These are phyloP conservation scores for Pestalotiopsis sp. DNA, from an alignment of 2,329 filamentous ascomycete genomes.

Conservation along the genomic window DNA sequence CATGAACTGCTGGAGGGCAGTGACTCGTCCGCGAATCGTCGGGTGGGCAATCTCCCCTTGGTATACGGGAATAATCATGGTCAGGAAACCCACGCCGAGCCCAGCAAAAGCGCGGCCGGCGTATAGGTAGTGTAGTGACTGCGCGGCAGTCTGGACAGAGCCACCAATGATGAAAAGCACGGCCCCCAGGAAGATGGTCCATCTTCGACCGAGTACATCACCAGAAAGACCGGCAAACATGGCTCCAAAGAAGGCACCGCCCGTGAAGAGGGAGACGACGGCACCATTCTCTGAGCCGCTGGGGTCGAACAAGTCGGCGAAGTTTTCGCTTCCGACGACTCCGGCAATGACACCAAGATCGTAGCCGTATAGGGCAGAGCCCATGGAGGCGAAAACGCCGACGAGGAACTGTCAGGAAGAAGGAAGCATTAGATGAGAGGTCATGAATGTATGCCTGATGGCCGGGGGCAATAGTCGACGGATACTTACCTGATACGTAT, in stretches of 20 bases:
- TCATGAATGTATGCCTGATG: background rate
- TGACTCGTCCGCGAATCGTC: constrained; percentile 74
- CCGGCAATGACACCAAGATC: constrained; percentile 57
- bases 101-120: constrained; percentile 72
- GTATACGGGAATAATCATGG: constrained; percentile 61
- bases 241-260: constrained; percentile 66
- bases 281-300: constrained; percentile 53
- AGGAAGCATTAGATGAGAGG: background rate
- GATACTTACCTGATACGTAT: constrained; percentile 16
- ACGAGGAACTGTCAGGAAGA: constrained; percentile 46
- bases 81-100: constrained; percentile 53
- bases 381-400: constrained; percentile 57
- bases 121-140: constrained; percentile 62
- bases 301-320: constrained; percentile 41
- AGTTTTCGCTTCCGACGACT: constrained; percentile 52
- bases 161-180: constrained; percentile 74
- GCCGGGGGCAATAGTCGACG: background rate
- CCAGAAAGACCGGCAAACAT: constrained; percentile 59
- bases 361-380: constrained; percentile 58
- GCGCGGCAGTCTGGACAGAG: constrained; percentile 71
- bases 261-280: constrained; percentile 79
- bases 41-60: constrained; percentile 82
- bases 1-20: constrained; percentile 81
- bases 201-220: constrained; percentile 61
- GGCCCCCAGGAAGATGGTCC: constrained; percentile 73